Base-by-base conservation (phyloP, 352 stramenopile species). In the Plasmopara halstedii region DNA sequence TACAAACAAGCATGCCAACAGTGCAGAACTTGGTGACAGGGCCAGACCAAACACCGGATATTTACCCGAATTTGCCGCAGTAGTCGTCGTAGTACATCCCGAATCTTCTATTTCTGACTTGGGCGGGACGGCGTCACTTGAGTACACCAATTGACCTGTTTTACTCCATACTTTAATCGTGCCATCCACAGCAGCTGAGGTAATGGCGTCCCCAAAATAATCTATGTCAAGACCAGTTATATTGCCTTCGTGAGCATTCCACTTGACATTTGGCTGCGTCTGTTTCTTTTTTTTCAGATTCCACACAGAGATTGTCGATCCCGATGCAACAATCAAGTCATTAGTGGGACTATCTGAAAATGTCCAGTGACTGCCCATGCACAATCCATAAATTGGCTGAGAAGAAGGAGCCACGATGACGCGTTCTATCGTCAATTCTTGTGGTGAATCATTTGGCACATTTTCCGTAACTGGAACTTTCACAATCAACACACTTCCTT, bases 11-110 rank as follows among this genome's bases (percentile, higher is more conserved):
- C 62, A 73, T 15, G 71, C 73, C 22, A 92, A 36, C 46, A 88
- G 77, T 0, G 70, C 72, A 23, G 73, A 85, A 38, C 72, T 87
- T 2, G 80, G 73, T 4, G 80, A 92, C 21, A 92, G 59, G 0
- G 73, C 54, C 20, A 92, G 45, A 2, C 77, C 80, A 40, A 80
- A 92, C 25, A 92, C 57, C 1, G 80, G 80, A 42, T 86, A 86
- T 36, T 73, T 83, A 23, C 26, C 62, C 6, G 21, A n/a, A n/a
- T 29, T 61, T 17, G 13, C 6, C 1, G 34, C 50, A 19, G 46
- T 26, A 31, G 40, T 17, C 14, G 44, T 26, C 32, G 19, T 18
- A n/a, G n/a, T n/a, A n/a, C n/a, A n/a, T n/a, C n/a, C n/a, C 22
- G 31, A 37, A 37, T 23, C 22, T 48, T 41, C 10, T 33, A 41